Evolutionary conservation across 805 yeast genomes (phyloP).

Genomic region (Metschnikowia bowlesiae): DNA sequence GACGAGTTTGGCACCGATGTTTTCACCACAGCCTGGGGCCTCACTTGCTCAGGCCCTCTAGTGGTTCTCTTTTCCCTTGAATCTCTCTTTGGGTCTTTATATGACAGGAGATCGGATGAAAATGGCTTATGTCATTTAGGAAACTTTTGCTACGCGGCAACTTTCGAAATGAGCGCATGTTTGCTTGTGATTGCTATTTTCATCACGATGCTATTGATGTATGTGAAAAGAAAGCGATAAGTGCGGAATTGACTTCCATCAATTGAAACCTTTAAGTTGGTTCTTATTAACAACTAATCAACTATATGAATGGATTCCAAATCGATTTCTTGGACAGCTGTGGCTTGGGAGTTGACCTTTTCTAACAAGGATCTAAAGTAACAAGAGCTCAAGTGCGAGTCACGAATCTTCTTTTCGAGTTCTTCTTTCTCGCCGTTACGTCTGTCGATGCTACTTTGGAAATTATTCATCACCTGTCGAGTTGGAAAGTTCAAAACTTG

Average conservation of each 20-base stretch:
- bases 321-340: conserved; percentile 39
- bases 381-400: conserved; percentile 51
- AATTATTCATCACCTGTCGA: conserved; percentile 69
- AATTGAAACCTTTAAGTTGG: conserved; percentile 16
- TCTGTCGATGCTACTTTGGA: conserved; percentile 63
- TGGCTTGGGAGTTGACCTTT: conserved; percentile 41
- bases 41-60: conserved; percentile 68
- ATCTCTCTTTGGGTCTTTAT: conserved; percentile 50
- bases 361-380: conserved; percentile 51
- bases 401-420: conserved; percentile 46
- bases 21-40: conserved; percentile 75
- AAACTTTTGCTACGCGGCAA: conserved; percentile 34
- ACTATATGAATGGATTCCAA: conserved; percentile 40
- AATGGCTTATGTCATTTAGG: conserved; percentile 38
- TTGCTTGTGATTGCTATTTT: conserved; percentile 25
- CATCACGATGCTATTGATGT: conserved; percentile 23
- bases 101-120: conserved; percentile 43
- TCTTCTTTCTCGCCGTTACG: conserved; percentile 55
- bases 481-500: conserved; percentile 78
- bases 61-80: conserved; percentile 50
- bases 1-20: conserved; percentile 65
- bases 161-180: conserved; percentile 29
- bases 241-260: not conserved
- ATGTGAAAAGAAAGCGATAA: conserved; percentile 19
- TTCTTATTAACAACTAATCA: conserved; percentile 22